phyloP scores from a whole-genome alignment of 495 filamentous ascomycete species.

The Filosporella fistucella region DNA sequence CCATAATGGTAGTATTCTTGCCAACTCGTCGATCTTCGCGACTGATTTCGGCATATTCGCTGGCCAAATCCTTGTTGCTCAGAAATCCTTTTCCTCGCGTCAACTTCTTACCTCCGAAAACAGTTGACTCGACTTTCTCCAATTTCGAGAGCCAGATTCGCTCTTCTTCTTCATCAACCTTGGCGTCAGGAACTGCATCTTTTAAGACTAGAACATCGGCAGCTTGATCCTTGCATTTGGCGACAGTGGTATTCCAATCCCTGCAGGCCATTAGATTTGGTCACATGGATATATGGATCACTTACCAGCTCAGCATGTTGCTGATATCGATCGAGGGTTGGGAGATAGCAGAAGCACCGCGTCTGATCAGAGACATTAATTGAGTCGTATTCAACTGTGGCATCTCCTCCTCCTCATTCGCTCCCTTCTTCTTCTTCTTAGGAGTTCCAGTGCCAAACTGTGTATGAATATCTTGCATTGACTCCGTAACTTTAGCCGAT shows the following conservation, averaged over 20 bases:
- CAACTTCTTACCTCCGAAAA: slow-evolving; percentile 55
- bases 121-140: slow-evolving; percentile 54
- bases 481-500: slow-evolving; percentile 56
- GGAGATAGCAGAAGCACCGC: slow-evolving; percentile 50
- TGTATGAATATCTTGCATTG: slow-evolving; percentile 49
- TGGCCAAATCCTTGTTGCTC: slow-evolving; percentile 32
- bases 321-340: slow-evolving; percentile 47
- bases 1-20: slow-evolving; percentile 56
- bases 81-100: slow-evolving; percentile 25
- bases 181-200: slow-evolving; percentile 24
- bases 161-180: slow-evolving; percentile 44
- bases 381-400: slow-evolving; percentile 46
- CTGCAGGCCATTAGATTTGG: slow-evolving; percentile 14
- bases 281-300: neutral
- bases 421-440: slow-evolving; percentile 13
- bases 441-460: slow-evolving; percentile 28
- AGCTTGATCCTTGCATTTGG: slow-evolving; percentile 52
- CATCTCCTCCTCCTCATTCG: slow-evolving; percentile 33
- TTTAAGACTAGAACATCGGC: slow-evolving; percentile 34
- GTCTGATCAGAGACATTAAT: slow-evolving; percentile 52
- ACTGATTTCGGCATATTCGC: slow-evolving; percentile 39
- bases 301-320: slow-evolving; percentile 53
- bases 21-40: slow-evolving; percentile 43
- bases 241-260: slow-evolving; percentile 48
- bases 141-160: slow-evolving; percentile 52